Evolutionary conservation across 2,329 filamentous ascomycete genomes (phyloP).

Genomic region (Xylariaceae sp.): DNA sequence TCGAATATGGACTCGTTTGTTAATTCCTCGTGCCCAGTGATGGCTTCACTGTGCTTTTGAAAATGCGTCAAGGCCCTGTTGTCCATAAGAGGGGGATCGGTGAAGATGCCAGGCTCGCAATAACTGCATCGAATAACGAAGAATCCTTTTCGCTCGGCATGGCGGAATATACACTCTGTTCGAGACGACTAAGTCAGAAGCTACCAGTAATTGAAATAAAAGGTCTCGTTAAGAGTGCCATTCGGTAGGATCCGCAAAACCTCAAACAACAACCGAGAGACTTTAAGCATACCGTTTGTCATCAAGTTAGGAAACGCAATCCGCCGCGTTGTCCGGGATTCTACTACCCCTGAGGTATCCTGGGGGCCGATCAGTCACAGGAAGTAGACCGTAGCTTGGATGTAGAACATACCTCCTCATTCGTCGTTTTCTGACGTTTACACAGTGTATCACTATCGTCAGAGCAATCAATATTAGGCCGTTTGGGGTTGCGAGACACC

Average conservation of each 20-base stretch:
- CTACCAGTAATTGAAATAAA: background rate
- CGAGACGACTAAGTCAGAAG: background rate
- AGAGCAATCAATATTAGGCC: constrained; percentile 8
- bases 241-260: too few species aligned
- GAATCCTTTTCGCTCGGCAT: constrained; percentile 24
- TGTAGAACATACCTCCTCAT: constrained; percentile 20
- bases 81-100: constrained; percentile 28
- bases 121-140: constrained; percentile 31
- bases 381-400: background rate
- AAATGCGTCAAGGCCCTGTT: constrained; percentile 33
- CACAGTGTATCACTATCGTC: constrained; percentile 5
- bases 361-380: constrained; percentile 11
- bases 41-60: constrained; percentile 22
- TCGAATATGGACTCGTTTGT: constrained; percentile 33
- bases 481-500: constrained; percentile 15
- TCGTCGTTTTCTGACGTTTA: constrained; percentile 24
- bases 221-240: background rate
- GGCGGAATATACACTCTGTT: constrained; percentile 30
- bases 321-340: constrained; percentile 20
- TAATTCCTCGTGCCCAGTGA: constrained; percentile 18
- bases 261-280: background rate
- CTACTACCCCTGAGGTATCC: background rate
- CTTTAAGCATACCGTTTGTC: constrained; percentile 18
- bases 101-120: constrained; percentile 24
- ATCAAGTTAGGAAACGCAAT: constrained; percentile 30